Evolutionary conservation across 2,329 filamentous ascomycete genomes (phyloP).

Genomic region (Alternaria sp.): DNA sequence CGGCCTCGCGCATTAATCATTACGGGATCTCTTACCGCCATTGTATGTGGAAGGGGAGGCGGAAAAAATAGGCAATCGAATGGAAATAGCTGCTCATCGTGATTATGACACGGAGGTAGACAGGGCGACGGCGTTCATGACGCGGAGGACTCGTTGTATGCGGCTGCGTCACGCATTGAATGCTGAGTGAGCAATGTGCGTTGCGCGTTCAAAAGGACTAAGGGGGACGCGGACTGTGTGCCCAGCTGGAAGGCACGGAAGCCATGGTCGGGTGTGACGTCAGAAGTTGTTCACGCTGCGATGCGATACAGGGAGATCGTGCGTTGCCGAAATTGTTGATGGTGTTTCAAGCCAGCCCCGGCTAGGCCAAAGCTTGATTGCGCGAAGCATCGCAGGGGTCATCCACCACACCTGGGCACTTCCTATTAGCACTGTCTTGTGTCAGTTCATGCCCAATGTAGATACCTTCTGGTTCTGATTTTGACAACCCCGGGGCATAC

Average conservation of each 20-base stretch:
- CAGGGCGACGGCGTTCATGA: conserved; percentile 3
- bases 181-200: conserved; percentile 10
- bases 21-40: conserved; percentile 23
- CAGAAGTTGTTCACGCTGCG: conserved; percentile 3
- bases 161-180: not conserved
- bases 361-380: conserved; percentile 8
- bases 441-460: not conserved
- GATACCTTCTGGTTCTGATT: not conserved
- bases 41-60: conserved; percentile 38
- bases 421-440: not conserved
- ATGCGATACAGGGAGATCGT: not conserved
- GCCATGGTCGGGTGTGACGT: conserved; percentile 9
- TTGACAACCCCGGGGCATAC: not conserved
- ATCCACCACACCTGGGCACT: not conserved
- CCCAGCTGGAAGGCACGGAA: conserved; percentile 11
- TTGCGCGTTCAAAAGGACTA: not conserved
- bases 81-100: conserved; percentile 42
- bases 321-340: not conserved
- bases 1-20: not conserved
- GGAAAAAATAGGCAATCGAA: conserved; percentile 45
- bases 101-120: not conserved
- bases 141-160: not conserved
- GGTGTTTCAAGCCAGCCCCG: not conserved
- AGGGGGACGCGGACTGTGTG: conserved; percentile 7
- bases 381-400: conserved; percentile 5